A percentile compares a stretch with the other conserved stretches of the same genome.
These are phyloP conservation scores for Kwoniella shandongensis DNA, from an alignment of 768 basidiomycete genomes.

Conservation along the genomic window DNA sequence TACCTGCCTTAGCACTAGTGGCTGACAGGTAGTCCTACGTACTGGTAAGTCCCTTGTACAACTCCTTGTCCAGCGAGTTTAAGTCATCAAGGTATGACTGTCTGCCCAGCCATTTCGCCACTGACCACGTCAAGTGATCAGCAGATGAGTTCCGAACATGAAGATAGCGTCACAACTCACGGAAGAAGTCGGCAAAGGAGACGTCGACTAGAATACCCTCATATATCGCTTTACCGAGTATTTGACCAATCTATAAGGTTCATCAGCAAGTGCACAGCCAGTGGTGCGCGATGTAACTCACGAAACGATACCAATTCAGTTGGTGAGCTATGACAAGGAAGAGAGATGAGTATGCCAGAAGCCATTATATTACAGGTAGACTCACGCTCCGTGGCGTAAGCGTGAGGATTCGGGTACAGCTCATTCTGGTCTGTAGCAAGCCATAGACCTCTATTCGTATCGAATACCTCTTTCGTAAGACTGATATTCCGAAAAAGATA, in stretches of 20 bases:
- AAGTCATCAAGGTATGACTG: constrained; percentile 93
- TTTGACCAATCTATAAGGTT: constrained; percentile 65
- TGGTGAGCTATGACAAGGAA: constrained; percentile 63
- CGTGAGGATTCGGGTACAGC: constrained; percentile 90
- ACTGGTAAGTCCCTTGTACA: constrained; percentile 85
- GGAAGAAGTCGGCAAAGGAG: constrained; percentile 91
- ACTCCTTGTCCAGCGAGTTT: constrained; percentile 81
- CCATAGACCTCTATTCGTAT: constrained; percentile 92
- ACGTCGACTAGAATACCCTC: constrained; percentile 94
- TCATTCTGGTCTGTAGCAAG: constrained; percentile 85
- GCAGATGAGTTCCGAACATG: not conserved
- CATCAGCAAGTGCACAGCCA: not conserved
- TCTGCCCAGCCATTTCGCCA: constrained; percentile 73
- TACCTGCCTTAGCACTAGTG: constrained; percentile 5
- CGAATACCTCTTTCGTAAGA: constrained; percentile 88
- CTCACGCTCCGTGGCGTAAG: constrained; percentile 83
- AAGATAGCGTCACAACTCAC: constrained; percentile 53
- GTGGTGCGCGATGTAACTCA: constrained; percentile 12
- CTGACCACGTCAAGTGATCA: constrained; percentile 52
- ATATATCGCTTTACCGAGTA: constrained; percentile 94
- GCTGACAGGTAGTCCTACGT: too few relatives aligned
- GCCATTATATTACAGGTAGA: constrained; percentile 3
- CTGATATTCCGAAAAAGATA: constrained; percentile 54
- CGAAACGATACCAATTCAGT: constrained; percentile 69
- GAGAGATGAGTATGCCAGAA: not conserved